Base-by-base conservation (phyloP, 768 basidiomycete genomes). In the Kwoniella dejecticola region DNA sequence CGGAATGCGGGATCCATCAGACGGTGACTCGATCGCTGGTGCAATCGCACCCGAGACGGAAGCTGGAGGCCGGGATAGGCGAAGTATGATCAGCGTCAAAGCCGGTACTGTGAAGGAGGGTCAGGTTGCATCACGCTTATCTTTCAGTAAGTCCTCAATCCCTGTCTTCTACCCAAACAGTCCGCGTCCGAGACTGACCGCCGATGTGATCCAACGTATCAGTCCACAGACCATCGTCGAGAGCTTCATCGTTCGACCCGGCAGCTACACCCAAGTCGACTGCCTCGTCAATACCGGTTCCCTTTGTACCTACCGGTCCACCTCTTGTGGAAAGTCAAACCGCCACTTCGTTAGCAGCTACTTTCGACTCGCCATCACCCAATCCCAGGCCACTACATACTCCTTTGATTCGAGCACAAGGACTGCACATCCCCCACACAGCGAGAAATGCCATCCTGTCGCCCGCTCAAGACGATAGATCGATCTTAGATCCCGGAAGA, bases 391-490 rank as follows among this genome's bases (percentile, higher is more conserved):
- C 58, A 6, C 17, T 60, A 4, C 50, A 52, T 29, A 53, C 52
- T 4, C 50, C 59, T 13, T 44, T 53, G 2, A 30, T 21, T 10
- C n/a, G 52, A 13, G n/a, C 13, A 1, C 11, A n/a, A 6, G 60
- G 30, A n/a, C 24, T 47, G 4, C 29, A n/a, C n/a, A n/a, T n/a
- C n/a, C n/a, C n/a, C n/a, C n/a, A n/a, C n/a, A n/a, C n/a, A n/a
- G n/a, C n/a, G n/a, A n/a, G n/a, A n/a, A n/a, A n/a, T n/a, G n/a
- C n/a, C n/a, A n/a, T 55, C 4, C 48, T 68, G 19, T 68, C 67
- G 1, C 67, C 67, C 7, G 67, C 67, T 4, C 49, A 56, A 30
- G 67, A 68, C 31, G 67, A 68, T 42, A 54, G 36, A 40, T 64
- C 63, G 11, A 48, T 62, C 24, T 26, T 64, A 7, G 67, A 68